Evolutionary conservation across 169 alveolate genomes (phyloP).

Genomic region (Plasmodium relictum): DNA sequence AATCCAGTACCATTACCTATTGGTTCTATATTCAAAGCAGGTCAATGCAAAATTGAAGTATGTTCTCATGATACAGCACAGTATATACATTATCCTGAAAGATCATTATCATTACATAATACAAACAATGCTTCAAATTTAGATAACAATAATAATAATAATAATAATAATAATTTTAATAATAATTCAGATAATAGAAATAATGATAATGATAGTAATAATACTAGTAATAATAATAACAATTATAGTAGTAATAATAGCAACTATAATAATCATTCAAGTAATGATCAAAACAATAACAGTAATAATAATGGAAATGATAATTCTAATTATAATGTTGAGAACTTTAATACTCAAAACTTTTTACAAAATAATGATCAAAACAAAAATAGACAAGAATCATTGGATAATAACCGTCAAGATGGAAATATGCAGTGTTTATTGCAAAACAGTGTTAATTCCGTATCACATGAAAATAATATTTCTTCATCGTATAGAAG

Average conservation of each 20-base stretch:
- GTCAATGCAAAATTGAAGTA: conserved; percentile 92
- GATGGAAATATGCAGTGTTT: not conserved
- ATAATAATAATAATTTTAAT: conserved; percentile 19
- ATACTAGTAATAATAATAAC: not conserved
- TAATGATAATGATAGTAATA: conserved; percentile 7
- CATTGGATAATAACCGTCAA: not conserved
- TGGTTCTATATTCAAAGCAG: conserved; percentile 90
- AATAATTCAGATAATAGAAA: conserved; percentile 9
- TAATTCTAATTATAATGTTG: not conserved
- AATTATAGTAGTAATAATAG: conserved; percentile 3
- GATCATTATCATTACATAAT: conserved; percentile 73
- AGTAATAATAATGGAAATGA: not conserved
- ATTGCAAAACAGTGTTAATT: not conserved
- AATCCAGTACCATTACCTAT: conserved; percentile 88
- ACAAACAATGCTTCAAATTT: conserved; percentile 21
- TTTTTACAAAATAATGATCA: conserved; percentile 4
- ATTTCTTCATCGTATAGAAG: not conserved
- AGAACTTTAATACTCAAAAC: not conserved
- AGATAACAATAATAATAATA: conserved; percentile 9
- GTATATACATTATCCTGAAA: conserved; percentile 70
- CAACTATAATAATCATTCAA: not conserved
- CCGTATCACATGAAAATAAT: not conserved
- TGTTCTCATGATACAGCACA: conserved; percentile 77
- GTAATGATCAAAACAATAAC: conserved; percentile 7
- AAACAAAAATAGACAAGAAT: not conserved